These are phyloP conservation scores for Tulasnella sp. DNA, from an alignment of 768 basidiomycete species.

Conservation along the genomic window DNA sequence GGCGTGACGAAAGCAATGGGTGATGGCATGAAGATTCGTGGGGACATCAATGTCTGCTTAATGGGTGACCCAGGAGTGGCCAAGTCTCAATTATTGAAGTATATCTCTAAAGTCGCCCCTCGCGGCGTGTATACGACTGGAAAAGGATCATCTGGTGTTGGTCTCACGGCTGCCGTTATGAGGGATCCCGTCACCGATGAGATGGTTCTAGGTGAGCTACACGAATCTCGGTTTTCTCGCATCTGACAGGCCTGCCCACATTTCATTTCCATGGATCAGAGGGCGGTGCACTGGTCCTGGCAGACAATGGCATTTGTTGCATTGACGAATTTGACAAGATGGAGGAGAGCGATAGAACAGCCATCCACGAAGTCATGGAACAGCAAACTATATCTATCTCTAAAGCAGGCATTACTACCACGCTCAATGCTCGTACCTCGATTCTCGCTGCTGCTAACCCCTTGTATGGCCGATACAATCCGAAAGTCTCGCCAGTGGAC, in stretches of 20 bases:
- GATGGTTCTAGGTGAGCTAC: constrained; percentile 90
- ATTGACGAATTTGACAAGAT: constrained; percentile 99
- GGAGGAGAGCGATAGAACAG: constrained; percentile 95
- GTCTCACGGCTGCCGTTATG: constrained; percentile 98
- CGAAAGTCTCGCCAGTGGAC: constrained; percentile 94
- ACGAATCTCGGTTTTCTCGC: constrained; percentile 1
- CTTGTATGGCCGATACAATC: constrained; percentile 94
- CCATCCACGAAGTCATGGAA: constrained; percentile 99
- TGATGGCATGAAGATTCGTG: constrained; percentile 98
- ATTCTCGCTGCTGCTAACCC: constrained; percentile 98
- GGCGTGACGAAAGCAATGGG: constrained; percentile 92
- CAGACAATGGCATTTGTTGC: constrained; percentile 98
- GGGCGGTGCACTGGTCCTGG: constrained; percentile 97
- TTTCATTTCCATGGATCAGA: constrained; percentile 47
- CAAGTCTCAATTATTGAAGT: constrained; percentile 93
- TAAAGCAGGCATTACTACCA: constrained; percentile 97
- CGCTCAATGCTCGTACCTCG: constrained; percentile 93
- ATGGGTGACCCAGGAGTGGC: constrained; percentile 99
- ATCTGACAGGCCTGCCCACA: too few species aligned
- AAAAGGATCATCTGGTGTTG: constrained; percentile 96
- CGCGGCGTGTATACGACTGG: constrained; percentile 97
- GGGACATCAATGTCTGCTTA: constrained; percentile 92
- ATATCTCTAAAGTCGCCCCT: constrained; percentile 97
- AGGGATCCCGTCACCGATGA: constrained; percentile 98
- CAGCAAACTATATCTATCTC: constrained; percentile 99